Evolutionary conservation across 2,329 filamentous ascomycete genomes (phyloP).

Genomic region (Diaporthe velutina): DNA sequence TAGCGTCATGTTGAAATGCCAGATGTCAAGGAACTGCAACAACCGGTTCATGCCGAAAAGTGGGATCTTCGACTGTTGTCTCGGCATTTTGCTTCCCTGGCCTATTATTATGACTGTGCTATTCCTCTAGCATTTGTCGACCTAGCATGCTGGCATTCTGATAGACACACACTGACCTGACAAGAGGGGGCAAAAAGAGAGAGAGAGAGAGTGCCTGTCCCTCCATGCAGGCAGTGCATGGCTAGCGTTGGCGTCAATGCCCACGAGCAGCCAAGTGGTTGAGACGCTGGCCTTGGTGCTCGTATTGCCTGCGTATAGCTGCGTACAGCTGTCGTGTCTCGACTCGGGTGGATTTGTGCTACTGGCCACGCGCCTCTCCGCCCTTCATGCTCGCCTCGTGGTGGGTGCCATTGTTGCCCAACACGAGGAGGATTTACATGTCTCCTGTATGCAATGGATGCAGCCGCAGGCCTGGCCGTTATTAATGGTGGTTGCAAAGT

Average conservation of each 20-base stretch:
- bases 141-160: not conserved
- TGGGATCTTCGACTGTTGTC: slow-evolving; percentile 7
- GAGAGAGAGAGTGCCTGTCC: not conserved
- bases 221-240: slow-evolving; percentile 22
- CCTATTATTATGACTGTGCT: slow-evolving; percentile 6
- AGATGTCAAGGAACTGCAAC: not conserved
- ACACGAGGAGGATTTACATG: slow-evolving; percentile 27
- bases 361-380: not conserved
- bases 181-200: not conserved
- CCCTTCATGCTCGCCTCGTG: slow-evolving; percentile 7
- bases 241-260: slow-evolving; percentile 26
- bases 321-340: slow-evolving; percentile 13
- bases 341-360: slow-evolving; percentile 18
- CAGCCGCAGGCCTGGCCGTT: not conserved
- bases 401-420: slow-evolving; percentile 31
- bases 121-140: not conserved
- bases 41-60: slow-evolving; percentile 21
- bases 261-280: slow-evolving; percentile 18
- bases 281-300: slow-evolving; percentile 28
- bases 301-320: slow-evolving; percentile 17
- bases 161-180: not conserved
- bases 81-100: slow-evolving; percentile 5
- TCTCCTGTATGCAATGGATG: slow-evolving; percentile 2
- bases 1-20: not conserved
- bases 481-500: not conserved